Conservation (phyloP, 2,329 filamentous ascomycete species). For the Aspergillus intermedius region DNA sequence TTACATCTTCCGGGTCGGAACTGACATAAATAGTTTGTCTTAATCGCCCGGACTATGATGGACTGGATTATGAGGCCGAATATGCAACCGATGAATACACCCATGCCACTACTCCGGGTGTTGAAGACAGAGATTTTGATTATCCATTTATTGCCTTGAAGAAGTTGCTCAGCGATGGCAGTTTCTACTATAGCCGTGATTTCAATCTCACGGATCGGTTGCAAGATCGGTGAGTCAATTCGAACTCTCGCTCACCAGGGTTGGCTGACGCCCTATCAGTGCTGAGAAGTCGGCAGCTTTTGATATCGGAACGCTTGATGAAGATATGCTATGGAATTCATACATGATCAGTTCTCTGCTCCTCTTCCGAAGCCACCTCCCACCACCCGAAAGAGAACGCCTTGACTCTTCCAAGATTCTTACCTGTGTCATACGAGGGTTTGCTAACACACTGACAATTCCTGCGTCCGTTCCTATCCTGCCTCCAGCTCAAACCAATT, state of each 20-base stretch:
- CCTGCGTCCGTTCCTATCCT: constrained; percentile 69
- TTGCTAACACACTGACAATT: constrained; percentile 79
- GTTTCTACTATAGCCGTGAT: constrained; percentile 97
- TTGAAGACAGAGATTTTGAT: constrained; percentile 65
- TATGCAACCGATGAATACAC: constrained; percentile 50
- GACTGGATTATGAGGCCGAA: constrained; percentile 52
- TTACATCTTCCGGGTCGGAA: not conserved
- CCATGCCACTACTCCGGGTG: constrained; percentile 35
- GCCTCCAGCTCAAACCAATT: constrained; percentile 57
- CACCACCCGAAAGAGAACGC: constrained; percentile 64
- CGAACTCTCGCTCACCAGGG: constrained; percentile 1
- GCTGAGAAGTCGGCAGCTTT: constrained; percentile 70
- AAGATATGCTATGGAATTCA: constrained; percentile 93
- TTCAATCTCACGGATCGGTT: constrained; percentile 92
- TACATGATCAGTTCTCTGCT: constrained; percentile 95
- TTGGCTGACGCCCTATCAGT: constrained; percentile 38
- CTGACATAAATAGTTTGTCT: constrained; percentile 60
- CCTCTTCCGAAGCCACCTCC: constrained; percentile 75
- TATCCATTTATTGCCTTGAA: constrained; percentile 87
- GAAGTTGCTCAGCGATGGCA: constrained; percentile 86
- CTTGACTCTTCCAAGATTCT: constrained; percentile 84
- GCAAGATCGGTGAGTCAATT: constrained; percentile 65
- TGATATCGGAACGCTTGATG: constrained; percentile 87
- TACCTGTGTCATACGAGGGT: constrained; percentile 89
- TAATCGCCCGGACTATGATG: constrained; percentile 76